Evolutionary conservation across 495 filamentous ascomycete species (phyloP).

Genomic region (Podospora fimiseda): DNA sequence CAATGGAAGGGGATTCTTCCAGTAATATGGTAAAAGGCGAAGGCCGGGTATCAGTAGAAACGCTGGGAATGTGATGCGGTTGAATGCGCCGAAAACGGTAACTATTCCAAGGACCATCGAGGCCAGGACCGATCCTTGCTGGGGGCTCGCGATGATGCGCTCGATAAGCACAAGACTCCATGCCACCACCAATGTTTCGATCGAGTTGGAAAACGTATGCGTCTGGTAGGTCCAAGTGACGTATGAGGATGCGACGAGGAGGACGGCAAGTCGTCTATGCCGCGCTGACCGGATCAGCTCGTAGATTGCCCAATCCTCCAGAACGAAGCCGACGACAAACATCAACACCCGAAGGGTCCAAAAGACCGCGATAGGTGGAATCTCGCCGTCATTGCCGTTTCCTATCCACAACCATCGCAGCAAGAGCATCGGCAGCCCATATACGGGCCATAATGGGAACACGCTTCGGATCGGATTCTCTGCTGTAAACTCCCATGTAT

Average conservation of each 20-base stretch:
- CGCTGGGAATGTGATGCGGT: conserved; percentile 93
- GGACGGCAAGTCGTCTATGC: conserved; percentile 63
- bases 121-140: conserved; percentile 67
- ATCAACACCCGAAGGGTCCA: conserved; percentile 80
- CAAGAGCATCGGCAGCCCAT: conserved; percentile 86
- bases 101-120: conserved; percentile 72
- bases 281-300: conserved; percentile 73
- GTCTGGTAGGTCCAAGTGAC: conserved; percentile 99
- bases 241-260: conserved; percentile 88
- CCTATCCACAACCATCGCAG: conserved; percentile 78
- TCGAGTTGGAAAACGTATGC: conserved; percentile 96
- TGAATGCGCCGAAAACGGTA: conserved; percentile 81
- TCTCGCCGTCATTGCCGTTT: conserved; percentile 50
- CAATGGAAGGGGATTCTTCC: conserved; percentile 65
- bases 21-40: conserved; percentile 76
- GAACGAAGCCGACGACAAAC: conserved; percentile 89
- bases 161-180: conserved; percentile 89
- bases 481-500: conserved; percentile 93
- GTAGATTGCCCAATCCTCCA: conserved; percentile 95
- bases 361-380: conserved; percentile 71
- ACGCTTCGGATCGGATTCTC: conserved; percentile 82
- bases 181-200: conserved; percentile 84
- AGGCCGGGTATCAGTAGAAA: conserved; percentile 77
- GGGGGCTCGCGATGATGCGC: conserved; percentile 69
- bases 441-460: conserved; percentile 92